phyloP scores from a whole-genome alignment of 1,284 basidiomycete genomes.

The Neolentinus lepideus region DNA sequence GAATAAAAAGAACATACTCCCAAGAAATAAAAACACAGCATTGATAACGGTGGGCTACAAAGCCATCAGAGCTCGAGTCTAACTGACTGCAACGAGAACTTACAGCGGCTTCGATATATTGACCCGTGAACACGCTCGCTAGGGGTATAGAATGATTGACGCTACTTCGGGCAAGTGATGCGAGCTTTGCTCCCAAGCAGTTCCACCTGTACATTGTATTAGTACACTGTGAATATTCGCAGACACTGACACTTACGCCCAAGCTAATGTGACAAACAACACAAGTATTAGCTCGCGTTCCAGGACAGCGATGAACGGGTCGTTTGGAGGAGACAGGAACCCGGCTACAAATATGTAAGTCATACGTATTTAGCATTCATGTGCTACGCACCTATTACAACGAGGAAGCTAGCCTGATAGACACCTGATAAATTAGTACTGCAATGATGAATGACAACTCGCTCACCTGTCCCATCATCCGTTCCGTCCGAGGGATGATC shows the following conservation, averaged over 20 bases:
- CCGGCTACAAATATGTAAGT: constrained; percentile 31
- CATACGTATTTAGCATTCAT: neutral
- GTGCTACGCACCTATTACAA: constrained; percentile 47
- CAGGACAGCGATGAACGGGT: constrained; percentile 60
- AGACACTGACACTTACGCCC: constrained; percentile 48
- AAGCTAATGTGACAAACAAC: constrained; percentile 40
- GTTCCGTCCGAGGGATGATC: constrained; percentile 45
- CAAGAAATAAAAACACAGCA: constrained; percentile 61
- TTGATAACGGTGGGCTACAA: constrained; percentile 52
- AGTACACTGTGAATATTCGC: neutral
- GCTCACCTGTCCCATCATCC: constrained; percentile 53
- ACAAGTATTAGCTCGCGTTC: constrained; percentile 66
- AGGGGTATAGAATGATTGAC: constrained; percentile 32
- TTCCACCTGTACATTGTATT: constrained; percentile 41
- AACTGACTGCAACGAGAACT: constrained; percentile 13
- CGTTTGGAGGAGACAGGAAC: constrained; percentile 61
- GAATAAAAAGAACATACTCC: constrained; percentile 54
- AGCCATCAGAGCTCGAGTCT: neutral
- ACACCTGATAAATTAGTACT: neutral
- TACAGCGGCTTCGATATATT: constrained; percentile 55
- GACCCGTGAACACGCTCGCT: constrained; percentile 33
- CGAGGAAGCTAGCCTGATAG: constrained; percentile 54
- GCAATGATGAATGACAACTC: constrained; percentile 1
- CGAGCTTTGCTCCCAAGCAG: constrained; percentile 59
- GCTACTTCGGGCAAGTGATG: constrained; percentile 48